Percentiles rank a stretch among this genome's conserved stretches.
Conservation (phyloP, 1,284 basidiomycete genomes). For the Ganoderma boninense region DNA sequence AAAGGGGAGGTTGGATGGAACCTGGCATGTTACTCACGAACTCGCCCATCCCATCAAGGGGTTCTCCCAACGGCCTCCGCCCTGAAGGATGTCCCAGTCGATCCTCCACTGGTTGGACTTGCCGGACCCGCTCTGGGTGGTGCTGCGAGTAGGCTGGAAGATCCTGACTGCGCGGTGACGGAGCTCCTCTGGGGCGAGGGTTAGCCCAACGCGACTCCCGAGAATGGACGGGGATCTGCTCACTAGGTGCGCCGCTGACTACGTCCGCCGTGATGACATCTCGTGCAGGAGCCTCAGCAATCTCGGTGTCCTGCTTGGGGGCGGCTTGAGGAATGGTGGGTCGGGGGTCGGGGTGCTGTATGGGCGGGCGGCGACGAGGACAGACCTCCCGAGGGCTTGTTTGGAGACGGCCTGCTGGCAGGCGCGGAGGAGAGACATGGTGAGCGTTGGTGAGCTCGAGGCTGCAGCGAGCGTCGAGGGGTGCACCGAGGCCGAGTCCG, state of each 20-base stretch:
- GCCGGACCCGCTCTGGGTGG: slow-evolving; percentile 92
- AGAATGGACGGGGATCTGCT: slow-evolving; percentile 34
- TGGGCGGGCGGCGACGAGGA: slow-evolving; percentile 29
- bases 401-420: slow-evolving; percentile 42
- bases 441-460: slow-evolving; percentile 20
- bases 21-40: slow-evolving; percentile 64
- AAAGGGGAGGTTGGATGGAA: background rate
- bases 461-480: slow-evolving; percentile 15
- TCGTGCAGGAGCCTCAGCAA: slow-evolving; percentile 44
- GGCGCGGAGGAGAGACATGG: slow-evolving; percentile 54
- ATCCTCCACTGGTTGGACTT: slow-evolving; percentile 93
- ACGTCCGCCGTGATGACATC: slow-evolving; percentile 79
- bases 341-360: slow-evolving; percentile 37
- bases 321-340: slow-evolving; percentile 34
- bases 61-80: slow-evolving; percentile 96
- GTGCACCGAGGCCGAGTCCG: background rate
- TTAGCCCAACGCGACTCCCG: background rate
- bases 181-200: slow-evolving; percentile 74
- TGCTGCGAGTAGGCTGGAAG: slow-evolving; percentile 93
- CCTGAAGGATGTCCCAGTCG: slow-evolving; percentile 93
- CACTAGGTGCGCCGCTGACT: slow-evolving; percentile 83
- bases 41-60: slow-evolving; percentile 98
- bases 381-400: slow-evolving; percentile 35
- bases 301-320: slow-evolving; percentile 48
- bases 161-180: slow-evolving; percentile 91